phyloP scores from a whole-genome alignment of 192 early-diverging fungal genomes.

The Funneliformis geosporum region DNA sequence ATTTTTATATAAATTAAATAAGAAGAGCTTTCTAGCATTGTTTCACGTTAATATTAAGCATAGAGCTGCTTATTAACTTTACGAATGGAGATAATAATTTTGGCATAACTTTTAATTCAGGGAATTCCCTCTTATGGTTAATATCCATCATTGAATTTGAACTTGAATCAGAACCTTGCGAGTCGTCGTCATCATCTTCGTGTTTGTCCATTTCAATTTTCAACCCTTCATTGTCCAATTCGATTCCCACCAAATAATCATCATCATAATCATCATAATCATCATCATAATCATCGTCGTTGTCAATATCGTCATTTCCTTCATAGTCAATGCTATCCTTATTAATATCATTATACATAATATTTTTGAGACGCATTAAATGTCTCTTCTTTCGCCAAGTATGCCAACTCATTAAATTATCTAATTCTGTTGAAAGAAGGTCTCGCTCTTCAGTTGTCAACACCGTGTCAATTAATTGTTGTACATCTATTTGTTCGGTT shows the following conservation, averaged over 20 bases:
- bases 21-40: too few species aligned
- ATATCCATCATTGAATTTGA: neutral
- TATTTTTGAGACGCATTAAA: slow-evolving; percentile 37
- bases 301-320: neutral
- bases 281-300: neutral
- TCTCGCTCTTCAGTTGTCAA: slow-evolving; percentile 32
- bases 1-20: too few species aligned
- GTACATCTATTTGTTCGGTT: slow-evolving; percentile 34
- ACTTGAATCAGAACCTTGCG: neutral
- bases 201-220: neutral
- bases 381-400: slow-evolving; percentile 38
- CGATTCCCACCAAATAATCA: slow-evolving; percentile 19
- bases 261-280: slow-evolving; percentile 29
- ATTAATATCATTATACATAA: slow-evolving; percentile 33
- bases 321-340: slow-evolving; percentile 27
- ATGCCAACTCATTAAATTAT: slow-evolving; percentile 35
- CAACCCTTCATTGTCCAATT: neutral
- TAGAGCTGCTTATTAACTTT: neutral
- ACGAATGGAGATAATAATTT: slow-evolving; percentile 11
- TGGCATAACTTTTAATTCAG: slow-evolving; percentile 16
- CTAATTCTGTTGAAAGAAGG: slow-evolving; percentile 37
- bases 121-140: neutral
- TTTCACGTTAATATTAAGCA: neutral
- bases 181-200: neutral
- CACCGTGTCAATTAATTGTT: slow-evolving; percentile 34